A percentile compares a stretch with the other conserved stretches of the same genome.
These are phyloP conservation scores for Mimosa pudica DNA, from an alignment of 306 rosid species.

Conservation along the genomic window DNA sequence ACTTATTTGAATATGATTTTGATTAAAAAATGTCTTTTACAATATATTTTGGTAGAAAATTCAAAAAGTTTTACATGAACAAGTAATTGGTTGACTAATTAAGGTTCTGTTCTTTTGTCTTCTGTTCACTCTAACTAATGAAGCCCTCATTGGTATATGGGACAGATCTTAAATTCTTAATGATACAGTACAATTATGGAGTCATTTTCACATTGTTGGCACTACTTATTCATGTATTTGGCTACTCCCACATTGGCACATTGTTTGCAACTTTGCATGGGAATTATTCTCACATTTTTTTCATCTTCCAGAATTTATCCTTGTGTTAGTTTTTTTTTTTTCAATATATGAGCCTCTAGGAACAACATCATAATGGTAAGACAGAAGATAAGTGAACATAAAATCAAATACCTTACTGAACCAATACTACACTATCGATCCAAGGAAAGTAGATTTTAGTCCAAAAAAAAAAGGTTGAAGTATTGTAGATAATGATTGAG, in stretches of 20 bases:
- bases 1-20: too few relatives aligned
- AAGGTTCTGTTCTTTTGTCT: background rate
- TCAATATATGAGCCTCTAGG: too few relatives aligned
- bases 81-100: background rate
- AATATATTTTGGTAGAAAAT: background rate
- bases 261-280: too few relatives aligned
- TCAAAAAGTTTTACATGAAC: background rate
- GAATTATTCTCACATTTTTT: too few relatives aligned
- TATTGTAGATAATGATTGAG: background rate
- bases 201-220: background rate
- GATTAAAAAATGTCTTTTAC: background rate
- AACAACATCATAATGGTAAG: too few relatives aligned
- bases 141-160: background rate
- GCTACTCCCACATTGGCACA: background rate
- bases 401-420: background rate
- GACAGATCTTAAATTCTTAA: background rate
- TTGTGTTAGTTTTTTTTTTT: background rate
- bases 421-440: background rate
- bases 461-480: too few relatives aligned
- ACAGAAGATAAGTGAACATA: too few relatives aligned
- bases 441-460: background rate
- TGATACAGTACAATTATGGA: background rate
- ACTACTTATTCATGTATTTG: background rate
- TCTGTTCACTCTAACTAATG: too few relatives aligned
- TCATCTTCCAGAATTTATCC: background rate